These are phyloP conservation scores for Plantago elongata DNA, from an alignment of 257 asterid genomes.

Conservation along the genomic window DNA sequence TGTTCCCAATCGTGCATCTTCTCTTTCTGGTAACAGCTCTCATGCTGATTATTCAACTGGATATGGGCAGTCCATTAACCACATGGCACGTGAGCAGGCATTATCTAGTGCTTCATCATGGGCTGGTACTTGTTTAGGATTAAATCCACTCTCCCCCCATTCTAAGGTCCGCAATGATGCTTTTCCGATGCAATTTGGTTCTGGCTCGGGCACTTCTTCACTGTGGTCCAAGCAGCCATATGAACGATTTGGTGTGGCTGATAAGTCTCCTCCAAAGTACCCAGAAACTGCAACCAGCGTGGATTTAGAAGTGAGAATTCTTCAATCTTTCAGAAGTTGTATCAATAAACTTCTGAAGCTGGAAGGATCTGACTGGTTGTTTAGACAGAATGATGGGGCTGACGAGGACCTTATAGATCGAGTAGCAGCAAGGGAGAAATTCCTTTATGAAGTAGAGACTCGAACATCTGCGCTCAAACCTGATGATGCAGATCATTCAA, in stretches of 20 bases:
- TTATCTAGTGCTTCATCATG: slow-evolving; percentile 33
- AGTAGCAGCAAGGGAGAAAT: slow-evolving; percentile 83
- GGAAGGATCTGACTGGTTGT: slow-evolving; percentile 90
- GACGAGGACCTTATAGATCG: slow-evolving; percentile 93
- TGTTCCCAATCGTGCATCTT: slow-evolving; percentile 46
- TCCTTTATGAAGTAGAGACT: slow-evolving; percentile 63
- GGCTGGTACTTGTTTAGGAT: slow-evolving; percentile 51
- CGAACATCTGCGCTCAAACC: slow-evolving; percentile 28
- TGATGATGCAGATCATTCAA: slow-evolving; percentile 55
- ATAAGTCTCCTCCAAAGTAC: slow-evolving; percentile 35
- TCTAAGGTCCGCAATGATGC: slow-evolving; percentile 58
- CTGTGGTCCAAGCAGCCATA: slow-evolving; percentile 85
- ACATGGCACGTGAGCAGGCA: slow-evolving; percentile 36
- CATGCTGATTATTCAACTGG: slow-evolving; percentile 39
- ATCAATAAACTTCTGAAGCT: slow-evolving; percentile 71
- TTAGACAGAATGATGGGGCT: slow-evolving; percentile 84
- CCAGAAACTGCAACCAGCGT: slow-evolving; percentile 43
- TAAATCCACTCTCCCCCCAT: slow-evolving; percentile 45
- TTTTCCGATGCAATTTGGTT: slow-evolving; percentile 42
- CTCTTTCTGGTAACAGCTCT: slow-evolving; percentile 32
- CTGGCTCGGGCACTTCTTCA: slow-evolving; percentile 53
- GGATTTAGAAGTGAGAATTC: slow-evolving; percentile 70
- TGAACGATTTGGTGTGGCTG: slow-evolving; percentile 90
- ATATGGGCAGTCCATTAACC: slow-evolving; percentile 41
- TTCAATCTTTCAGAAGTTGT: slow-evolving; percentile 82